A percentile compares a stretch with the other conserved stretches of the same genome.
Conservation (phyloP, 306 rosid genomes). For the Pyrus bretschneideri region DNA sequence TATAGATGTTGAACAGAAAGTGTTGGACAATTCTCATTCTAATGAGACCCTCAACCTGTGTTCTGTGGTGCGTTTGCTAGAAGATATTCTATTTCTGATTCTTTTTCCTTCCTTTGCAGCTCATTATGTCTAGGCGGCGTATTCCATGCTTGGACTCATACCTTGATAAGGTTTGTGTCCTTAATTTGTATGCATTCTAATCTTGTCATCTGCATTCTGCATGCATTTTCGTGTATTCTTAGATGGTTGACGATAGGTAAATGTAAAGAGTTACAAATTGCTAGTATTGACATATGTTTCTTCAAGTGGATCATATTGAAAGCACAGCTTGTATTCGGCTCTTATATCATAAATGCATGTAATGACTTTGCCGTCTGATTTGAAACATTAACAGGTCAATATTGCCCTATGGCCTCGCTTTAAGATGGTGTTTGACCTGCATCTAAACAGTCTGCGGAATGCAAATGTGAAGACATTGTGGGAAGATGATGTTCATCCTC, state of each 20-base stretch:
- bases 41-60: background rate
- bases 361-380: background rate
- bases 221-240: background rate
- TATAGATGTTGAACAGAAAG: background rate
- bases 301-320: background rate
- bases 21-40: background rate
- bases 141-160: conserved; percentile 97
- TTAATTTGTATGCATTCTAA: background rate
- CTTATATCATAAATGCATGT: background rate
- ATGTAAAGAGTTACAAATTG: background rate
- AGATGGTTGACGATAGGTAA: background rate
- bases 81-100: conserved; percentile 18
- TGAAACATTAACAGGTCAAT: conserved; percentile 52
- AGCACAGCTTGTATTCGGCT: background rate
- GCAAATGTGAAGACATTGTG: conserved; percentile 81
- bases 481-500: conserved; percentile 99
- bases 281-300: background rate
- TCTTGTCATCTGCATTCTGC: background rate
- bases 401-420: conserved; percentile 96
- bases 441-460: conserved; percentile 81
- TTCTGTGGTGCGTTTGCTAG: conserved; percentile 2
- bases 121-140: conserved; percentile 84
- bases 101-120: conserved; percentile 44
- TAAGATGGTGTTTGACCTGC: conserved; percentile 96
- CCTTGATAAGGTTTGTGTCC: conserved; percentile 70